A percentile compares a stretch with the other conserved stretches of the same genome.
Conservation (phyloP, 2,329 filamentous ascomycete genomes). For the Colletotrichum sp. region DNA sequence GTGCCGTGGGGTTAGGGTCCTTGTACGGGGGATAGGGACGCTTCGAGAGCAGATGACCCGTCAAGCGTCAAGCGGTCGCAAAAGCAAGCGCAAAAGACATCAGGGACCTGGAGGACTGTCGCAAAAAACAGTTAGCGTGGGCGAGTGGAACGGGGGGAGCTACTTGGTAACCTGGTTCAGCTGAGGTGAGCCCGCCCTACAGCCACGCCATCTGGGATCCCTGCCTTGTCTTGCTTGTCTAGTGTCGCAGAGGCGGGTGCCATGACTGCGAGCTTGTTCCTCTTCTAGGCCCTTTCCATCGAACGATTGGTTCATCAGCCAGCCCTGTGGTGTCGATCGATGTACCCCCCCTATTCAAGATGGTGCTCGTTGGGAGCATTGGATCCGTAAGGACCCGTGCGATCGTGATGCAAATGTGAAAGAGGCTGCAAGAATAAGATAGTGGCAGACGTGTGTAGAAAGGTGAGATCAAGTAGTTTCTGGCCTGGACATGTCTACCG, state of each 20-base stretch:
- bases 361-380: background rate
- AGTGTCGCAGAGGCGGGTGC: conserved; percentile 10
- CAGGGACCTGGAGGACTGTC: background rate
- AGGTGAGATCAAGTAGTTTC: background rate
- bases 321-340: conserved; percentile 23
- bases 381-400: background rate
- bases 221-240: conserved; percentile 18
- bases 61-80: background rate
- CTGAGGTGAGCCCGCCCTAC: conserved; percentile 41
- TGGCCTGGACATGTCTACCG: background rate
- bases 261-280: conserved; percentile 30
- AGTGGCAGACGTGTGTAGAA: background rate
- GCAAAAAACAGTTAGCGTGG: conserved; percentile 34
- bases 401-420: background rate
- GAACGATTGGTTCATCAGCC: conserved; percentile 29
- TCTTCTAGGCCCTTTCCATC: conserved; percentile 24
- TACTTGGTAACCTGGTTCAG: conserved; percentile 31
- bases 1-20: conserved; percentile 16
- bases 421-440: background rate
- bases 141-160: conserved; percentile 28
- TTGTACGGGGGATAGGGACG: conserved; percentile 32
- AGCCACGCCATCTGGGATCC: conserved; percentile 27
- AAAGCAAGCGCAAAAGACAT: conserved; percentile 1
- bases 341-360: background rate
- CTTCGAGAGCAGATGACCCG: conserved; percentile 18